These are phyloP conservation scores for Hansenula lynferdii DNA, from an alignment of 1,139 yeast species.

Conservation along the genomic window DNA sequence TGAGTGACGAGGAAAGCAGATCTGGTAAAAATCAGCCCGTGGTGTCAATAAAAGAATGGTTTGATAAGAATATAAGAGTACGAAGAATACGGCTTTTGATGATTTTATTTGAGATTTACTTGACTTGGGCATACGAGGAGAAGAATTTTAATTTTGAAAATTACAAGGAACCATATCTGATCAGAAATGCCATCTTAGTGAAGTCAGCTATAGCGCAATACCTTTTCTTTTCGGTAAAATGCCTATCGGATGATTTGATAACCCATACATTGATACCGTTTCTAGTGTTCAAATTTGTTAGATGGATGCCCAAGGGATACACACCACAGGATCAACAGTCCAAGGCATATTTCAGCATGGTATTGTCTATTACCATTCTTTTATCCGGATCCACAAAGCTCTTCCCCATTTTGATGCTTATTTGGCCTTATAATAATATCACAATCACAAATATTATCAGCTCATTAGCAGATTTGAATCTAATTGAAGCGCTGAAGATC, in stretches of 20 bases:
- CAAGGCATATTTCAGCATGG: constrained; percentile 20
- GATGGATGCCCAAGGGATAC: constrained; percentile 31
- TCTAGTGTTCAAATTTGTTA: constrained; percentile 34
- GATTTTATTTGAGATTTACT: constrained; percentile 82
- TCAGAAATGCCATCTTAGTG: constrained; percentile 35
- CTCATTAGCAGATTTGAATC: constrained; percentile 55
- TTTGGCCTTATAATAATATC: constrained; percentile 92
- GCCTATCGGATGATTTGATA: constrained; percentile 51
- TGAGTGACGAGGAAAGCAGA: constrained; percentile 27
- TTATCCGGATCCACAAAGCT: constrained; percentile 76
- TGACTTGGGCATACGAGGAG: constrained; percentile 91
- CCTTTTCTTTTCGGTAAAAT: constrained; percentile 55
- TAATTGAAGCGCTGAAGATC: constrained; percentile 61
- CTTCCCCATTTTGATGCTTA: constrained; percentile 89
- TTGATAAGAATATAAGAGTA: constrained; percentile 23
- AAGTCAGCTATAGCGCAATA: constrained; percentile 58
- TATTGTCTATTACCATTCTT: constrained; percentile 61
- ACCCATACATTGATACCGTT: constrained; percentile 48
- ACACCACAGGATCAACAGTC: not conserved
- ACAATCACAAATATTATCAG: constrained; percentile 59
- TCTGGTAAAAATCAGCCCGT: constrained; percentile 4
- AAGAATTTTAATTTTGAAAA: constrained; percentile 30
- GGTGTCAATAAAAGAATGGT: constrained; percentile 18
- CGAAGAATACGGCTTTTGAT: constrained; percentile 56
- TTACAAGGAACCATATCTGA: constrained; percentile 6